Evolutionary conservation across 306 rosid species (phyloP).

Genomic region (Cercis canadensis): DNA sequence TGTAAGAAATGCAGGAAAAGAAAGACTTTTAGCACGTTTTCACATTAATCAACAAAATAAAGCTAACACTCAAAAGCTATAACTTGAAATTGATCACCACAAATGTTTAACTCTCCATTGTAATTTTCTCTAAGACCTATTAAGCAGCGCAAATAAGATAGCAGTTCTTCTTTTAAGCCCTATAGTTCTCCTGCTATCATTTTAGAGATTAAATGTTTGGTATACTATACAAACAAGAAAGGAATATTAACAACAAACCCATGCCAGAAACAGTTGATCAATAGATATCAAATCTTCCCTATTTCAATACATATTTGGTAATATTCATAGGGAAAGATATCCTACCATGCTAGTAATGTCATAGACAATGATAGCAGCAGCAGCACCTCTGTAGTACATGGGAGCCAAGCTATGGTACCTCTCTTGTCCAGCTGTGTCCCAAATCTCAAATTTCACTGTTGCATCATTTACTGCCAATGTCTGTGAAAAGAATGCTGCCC

Average conservation of each 20-base stretch:
- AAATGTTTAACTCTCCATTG: too few relatives aligned
- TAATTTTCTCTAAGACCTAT: slow-evolving; percentile 10
- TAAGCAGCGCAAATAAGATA: background rate
- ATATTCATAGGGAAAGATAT: slow-evolving; percentile 32
- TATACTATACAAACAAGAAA: background rate
- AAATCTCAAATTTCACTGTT: slow-evolving; percentile 64
- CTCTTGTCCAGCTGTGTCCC: slow-evolving; percentile 76
- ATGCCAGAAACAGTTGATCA: background rate
- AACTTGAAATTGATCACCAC: too few relatives aligned
- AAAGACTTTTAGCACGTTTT: background rate
- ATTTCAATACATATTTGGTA: slow-evolving; percentile 12
- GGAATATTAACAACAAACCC: background rate
- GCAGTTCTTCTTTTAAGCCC: background rate
- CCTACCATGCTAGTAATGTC: slow-evolving; percentile 63
- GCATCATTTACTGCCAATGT: slow-evolving; percentile 68
- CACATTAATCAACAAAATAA: too few relatives aligned
- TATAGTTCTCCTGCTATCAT: background rate
- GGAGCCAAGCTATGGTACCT: slow-evolving; percentile 75
- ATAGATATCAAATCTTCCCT: background rate
- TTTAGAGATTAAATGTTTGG: slow-evolving; percentile 1
- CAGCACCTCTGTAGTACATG: slow-evolving; percentile 75
- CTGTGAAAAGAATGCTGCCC: slow-evolving; percentile 71
- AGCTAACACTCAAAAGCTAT: too few relatives aligned
- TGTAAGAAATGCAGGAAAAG: too few relatives aligned
- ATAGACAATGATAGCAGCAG: slow-evolving; percentile 70